These are phyloP conservation scores for Pneumocystis carinii DNA, from an alignment of 1,139 yeast species.

Conservation along the genomic window DNA sequence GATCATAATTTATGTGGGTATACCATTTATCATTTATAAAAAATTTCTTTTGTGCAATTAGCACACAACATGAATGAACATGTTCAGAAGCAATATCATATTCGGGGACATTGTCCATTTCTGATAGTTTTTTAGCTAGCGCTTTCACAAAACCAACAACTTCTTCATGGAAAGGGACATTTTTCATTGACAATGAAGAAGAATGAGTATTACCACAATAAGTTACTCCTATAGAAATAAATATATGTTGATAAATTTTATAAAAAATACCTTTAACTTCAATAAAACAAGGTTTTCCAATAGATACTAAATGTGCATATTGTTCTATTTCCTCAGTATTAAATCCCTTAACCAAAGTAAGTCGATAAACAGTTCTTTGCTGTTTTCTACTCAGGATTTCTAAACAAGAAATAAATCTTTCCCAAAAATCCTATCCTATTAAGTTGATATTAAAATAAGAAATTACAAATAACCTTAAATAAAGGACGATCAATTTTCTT, in stretches of 20 bases:
- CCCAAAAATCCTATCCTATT: slow-evolving; percentile 58
- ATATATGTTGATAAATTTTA: slow-evolving; percentile 60
- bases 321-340: slow-evolving; percentile 69
- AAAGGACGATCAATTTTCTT: slow-evolving; percentile 79
- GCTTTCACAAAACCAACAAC: slow-evolving; percentile 59
- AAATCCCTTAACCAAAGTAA: slow-evolving; percentile 83
- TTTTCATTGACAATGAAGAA: slow-evolving; percentile 85
- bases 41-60: slow-evolving; percentile 65
- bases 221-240: slow-evolving; percentile 3
- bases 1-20: slow-evolving; percentile 74
- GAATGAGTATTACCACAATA: slow-evolving; percentile 38
- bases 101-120: not conserved
- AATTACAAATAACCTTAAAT: slow-evolving; percentile 1
- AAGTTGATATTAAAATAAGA: not conserved
- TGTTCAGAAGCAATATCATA: slow-evolving; percentile 90
- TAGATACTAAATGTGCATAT: slow-evolving; percentile 77
- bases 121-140: slow-evolving; percentile 34
- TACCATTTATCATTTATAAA: slow-evolving; percentile 62
- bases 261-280: slow-evolving; percentile 88
- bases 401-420: slow-evolving; percentile 62
- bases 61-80: slow-evolving; percentile 85
- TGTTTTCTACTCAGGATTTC: slow-evolving; percentile 59
- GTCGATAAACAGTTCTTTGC: slow-evolving; percentile 81
- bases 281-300: slow-evolving; percentile 73
- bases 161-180: slow-evolving; percentile 87